phyloP scores from a whole-genome alignment of 371 early-diverging fungal species.

The Vittaforma corneae region DNA sequence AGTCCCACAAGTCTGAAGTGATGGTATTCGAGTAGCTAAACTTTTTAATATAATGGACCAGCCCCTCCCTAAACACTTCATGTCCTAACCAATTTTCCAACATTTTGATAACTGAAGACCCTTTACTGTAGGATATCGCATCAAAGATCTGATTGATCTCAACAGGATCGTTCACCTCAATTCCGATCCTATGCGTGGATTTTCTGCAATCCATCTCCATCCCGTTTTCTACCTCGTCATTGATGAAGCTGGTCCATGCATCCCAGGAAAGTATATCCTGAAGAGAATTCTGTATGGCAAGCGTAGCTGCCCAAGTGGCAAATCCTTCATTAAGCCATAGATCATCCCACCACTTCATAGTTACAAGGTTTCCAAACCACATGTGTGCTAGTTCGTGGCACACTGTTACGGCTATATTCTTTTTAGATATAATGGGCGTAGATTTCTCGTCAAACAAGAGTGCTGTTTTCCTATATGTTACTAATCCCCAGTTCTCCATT shows the following conservation, averaged over 20 bases:
- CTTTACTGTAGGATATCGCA: constrained; percentile 69
- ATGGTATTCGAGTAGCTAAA: constrained; percentile 70
- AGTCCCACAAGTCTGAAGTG: constrained; percentile 72
- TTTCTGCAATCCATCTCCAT: constrained; percentile 67
- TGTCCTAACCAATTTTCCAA: constrained; percentile 67
- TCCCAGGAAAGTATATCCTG: constrained; percentile 60
- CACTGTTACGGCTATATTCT: constrained; percentile 69
- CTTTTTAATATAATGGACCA: constrained; percentile 67
- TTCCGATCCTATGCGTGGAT: constrained; percentile 80
- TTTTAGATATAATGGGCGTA: constrained; percentile 63
- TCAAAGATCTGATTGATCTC: constrained; percentile 73
- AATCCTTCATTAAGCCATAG: constrained; percentile 92
- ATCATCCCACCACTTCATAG: constrained; percentile 76
- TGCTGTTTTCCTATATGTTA: constrained; percentile 71
- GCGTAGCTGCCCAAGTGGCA: constrained; percentile 76
- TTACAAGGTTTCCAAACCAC: constrained; percentile 90
- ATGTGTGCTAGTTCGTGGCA: constrained; percentile 86
- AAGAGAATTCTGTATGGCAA: constrained; percentile 67
- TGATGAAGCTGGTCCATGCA: constrained; percentile 61
- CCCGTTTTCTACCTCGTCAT: constrained; percentile 64
- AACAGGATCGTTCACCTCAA: constrained; percentile 66
- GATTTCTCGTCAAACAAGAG: constrained; percentile 65
- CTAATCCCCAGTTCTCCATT: constrained; percentile 79
- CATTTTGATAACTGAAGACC: constrained; percentile 81
- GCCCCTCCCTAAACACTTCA: constrained; percentile 62